Conservation (phyloP, 176 grass and related monocot species). For the Oryza australiensis region DNA sequence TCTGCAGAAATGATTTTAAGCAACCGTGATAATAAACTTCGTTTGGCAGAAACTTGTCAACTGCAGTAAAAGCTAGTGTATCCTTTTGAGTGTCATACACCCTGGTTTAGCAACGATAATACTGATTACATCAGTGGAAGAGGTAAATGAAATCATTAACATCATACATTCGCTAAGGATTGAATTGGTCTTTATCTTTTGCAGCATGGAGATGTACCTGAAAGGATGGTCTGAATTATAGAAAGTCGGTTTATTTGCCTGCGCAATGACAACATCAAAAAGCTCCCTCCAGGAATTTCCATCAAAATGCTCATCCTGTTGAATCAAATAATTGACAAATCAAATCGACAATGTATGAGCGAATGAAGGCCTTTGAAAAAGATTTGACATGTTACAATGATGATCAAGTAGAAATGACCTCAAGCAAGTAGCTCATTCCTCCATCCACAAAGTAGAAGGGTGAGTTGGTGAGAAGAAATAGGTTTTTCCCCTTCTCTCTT, state of each 20-base stretch:
- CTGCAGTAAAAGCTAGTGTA: conserved; percentile 84
- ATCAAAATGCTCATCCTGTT: conserved; percentile 65
- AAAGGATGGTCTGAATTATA: conserved; percentile 96
- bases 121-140: not conserved
- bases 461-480: conserved; percentile 97
- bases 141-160: conserved; percentile 4
- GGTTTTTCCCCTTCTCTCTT: conserved; percentile 87
- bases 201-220: conserved; percentile 51
- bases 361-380: not conserved
- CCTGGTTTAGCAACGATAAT: conserved; percentile 39
- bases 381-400: not conserved
- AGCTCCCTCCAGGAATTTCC: conserved; percentile 94
- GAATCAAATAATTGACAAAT: conserved; percentile 34
- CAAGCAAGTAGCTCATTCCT: conserved; percentile 91
- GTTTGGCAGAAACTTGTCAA: conserved; percentile 78
- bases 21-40: conserved; percentile 93
- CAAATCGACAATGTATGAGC: not conserved
- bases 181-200: conserved; percentile 9
- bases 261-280: conserved; percentile 97
- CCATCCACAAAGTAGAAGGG: conserved; percentile 98
- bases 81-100: conserved; percentile 90
- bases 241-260: conserved; percentile 93
- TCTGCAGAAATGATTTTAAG: conserved; percentile 96
- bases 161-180: not conserved
- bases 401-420: conserved; percentile 52